A percentile compares a stretch with the other conserved stretches of the same genome.
Conservation (phyloP, 345 rosid species). For the Salix exigua region DNA sequence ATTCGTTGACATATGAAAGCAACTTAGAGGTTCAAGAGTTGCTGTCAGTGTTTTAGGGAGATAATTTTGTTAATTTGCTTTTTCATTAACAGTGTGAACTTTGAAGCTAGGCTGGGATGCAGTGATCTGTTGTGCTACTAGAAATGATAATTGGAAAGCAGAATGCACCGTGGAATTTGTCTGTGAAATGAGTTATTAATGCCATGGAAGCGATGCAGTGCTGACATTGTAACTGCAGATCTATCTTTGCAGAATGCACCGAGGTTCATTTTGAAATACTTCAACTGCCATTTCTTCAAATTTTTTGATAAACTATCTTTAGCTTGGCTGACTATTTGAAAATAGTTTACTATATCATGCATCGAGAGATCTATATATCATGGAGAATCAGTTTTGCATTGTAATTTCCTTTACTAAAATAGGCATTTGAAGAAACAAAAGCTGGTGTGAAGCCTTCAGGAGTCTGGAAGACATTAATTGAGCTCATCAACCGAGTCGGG, state of each 20-base stretch:
- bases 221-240: neutral
- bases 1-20: neutral
- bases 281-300: neutral
- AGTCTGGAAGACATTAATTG: slow-evolving; percentile 62
- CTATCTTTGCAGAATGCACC: too few relatives aligned
- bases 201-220: neutral
- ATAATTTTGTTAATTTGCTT: neutral
- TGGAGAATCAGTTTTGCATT: slow-evolving; percentile 1
- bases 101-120: neutral
- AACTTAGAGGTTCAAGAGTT: neutral
- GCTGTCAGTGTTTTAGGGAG: neutral
- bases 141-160: neutral
- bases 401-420: neutral
- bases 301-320: neutral
- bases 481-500: slow-evolving; percentile 56
- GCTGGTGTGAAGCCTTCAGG: slow-evolving; percentile 72
- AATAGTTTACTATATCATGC: neutral
- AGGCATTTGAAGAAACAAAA: slow-evolving; percentile 78
- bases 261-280: neutral
- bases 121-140: neutral
- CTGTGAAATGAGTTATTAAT: neutral
- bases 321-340: neutral
- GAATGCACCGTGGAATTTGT: neutral
- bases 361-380: neutral
- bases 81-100: neutral